Evolutionary conservation across 2,329 filamentous ascomycete species (phyloP).

Genomic region (Immersiporthe knoxdaviesiana): DNA sequence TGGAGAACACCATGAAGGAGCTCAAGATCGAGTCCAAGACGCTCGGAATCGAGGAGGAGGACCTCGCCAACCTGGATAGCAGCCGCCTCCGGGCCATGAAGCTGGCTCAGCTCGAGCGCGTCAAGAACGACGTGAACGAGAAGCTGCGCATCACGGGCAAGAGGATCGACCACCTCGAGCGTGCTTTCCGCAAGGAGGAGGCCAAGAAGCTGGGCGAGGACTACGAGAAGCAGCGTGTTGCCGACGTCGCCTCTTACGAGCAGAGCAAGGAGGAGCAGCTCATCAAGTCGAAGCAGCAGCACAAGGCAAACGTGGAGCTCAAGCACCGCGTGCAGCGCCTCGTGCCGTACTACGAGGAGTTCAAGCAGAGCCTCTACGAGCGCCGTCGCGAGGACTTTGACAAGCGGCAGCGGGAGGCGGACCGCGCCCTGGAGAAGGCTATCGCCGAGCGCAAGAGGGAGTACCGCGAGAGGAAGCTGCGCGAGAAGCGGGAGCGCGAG

Average conservation of each 20-base stretch:
- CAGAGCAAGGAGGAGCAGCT: slow-evolving; percentile 76
- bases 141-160: slow-evolving; percentile 90
- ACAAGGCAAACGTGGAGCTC: slow-evolving; percentile 87
- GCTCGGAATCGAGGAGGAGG: slow-evolving; percentile 73
- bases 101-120: slow-evolving; percentile 91
- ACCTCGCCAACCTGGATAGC: slow-evolving; percentile 85
- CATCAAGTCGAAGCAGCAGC: slow-evolving; percentile 80
- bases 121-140: slow-evolving; percentile 95
- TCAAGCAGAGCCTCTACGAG: slow-evolving; percentile 80
- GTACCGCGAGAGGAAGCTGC: slow-evolving; percentile 77
- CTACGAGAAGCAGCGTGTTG: slow-evolving; percentile 79
- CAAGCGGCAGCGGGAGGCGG: slow-evolving; percentile 86
- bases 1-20: slow-evolving; percentile 90
- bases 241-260: slow-evolving; percentile 80
- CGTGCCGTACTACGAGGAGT: slow-evolving; percentile 81
- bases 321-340: slow-evolving; percentile 90
- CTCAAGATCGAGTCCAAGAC: slow-evolving; percentile 86
- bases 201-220: slow-evolving; percentile 87
- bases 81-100: slow-evolving; percentile 93
- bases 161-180: slow-evolving; percentile 94
- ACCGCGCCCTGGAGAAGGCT: slow-evolving; percentile 90
- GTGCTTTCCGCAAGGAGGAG: slow-evolving; percentile 95
- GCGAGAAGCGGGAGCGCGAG: slow-evolving; percentile 83
- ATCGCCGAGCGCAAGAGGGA: slow-evolving; percentile 88
- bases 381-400: slow-evolving; percentile 94